Conservation (phyloP, 1,139 yeast species). For the Geotrichum aggregatum region DNA sequence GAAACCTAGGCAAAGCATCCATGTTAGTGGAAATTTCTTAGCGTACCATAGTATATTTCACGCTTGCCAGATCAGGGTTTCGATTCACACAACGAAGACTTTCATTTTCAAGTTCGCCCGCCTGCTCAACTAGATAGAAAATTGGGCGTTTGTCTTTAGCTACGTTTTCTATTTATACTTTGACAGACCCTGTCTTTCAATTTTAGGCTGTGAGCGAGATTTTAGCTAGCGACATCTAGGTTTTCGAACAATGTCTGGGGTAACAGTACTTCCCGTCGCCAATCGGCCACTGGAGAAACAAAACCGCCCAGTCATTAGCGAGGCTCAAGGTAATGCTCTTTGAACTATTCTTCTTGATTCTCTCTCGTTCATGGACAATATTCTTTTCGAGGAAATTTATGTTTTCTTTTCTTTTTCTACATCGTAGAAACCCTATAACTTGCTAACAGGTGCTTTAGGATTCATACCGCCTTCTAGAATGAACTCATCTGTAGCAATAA, state of each 20-base stretch:
- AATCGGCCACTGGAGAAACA: constrained; percentile 16
- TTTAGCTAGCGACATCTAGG: neutral
- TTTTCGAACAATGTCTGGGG: constrained; percentile 8
- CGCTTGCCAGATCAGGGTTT: no score
- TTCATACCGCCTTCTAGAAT: constrained; percentile 40
- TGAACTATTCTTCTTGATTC: no score
- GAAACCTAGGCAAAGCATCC: no score
- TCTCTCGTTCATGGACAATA: neutral
- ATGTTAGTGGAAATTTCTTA: no score
- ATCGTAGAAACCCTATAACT: neutral
- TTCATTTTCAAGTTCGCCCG: neutral
- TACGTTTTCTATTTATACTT: no score
- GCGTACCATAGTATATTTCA: no score
- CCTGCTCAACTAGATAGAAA: neutral
- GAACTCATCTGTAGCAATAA: constrained; percentile 47
- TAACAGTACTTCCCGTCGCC: constrained; percentile 16
- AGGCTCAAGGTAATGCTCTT: constrained; percentile 17
- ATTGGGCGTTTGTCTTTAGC: no score
- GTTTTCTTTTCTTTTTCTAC: neutral
- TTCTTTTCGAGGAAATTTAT: neutral
- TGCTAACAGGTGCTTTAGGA: constrained; percentile 22
- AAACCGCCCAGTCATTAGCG: constrained; percentile 15
- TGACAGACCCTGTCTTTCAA: no score
- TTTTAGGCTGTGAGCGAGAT: neutral
- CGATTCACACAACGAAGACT: neutral